Evolutionary conservation across 192 early-diverging fungal genomes (phyloP).

Genomic region (Coemansia sp.): DNA sequence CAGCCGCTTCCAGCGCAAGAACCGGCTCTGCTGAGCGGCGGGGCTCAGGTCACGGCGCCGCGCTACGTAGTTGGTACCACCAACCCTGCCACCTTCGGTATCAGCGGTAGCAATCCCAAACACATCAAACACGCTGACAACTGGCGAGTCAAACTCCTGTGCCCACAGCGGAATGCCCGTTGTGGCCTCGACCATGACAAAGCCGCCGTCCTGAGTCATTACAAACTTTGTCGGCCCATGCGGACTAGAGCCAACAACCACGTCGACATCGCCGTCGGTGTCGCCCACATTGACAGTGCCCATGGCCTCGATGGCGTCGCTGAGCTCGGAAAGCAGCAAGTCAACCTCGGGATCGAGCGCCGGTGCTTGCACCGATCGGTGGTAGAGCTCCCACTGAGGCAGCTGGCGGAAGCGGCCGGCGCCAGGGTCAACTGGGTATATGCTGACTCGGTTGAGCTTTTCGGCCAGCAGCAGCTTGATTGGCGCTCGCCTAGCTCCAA

Average conservation of each 20-base stretch:
- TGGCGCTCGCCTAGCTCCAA: constrained; percentile 2
- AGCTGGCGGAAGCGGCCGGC: neutral
- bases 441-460: constrained; percentile 36
- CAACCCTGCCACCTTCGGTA: neutral
- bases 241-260: constrained; percentile 5
- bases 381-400: constrained; percentile 51
- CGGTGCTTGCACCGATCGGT: constrained; percentile 34
- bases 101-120: constrained; percentile 42
- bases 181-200: constrained; percentile 48
- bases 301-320: constrained; percentile 66
- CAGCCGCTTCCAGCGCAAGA: constrained; percentile 27
- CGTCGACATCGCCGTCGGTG: constrained; percentile 5
- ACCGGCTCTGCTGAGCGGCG: constrained; percentile 29
- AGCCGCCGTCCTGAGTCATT: constrained; percentile 45
- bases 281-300: constrained; percentile 25
- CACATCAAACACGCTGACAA: constrained; percentile 62
- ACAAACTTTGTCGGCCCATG: constrained; percentile 41
- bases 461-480: constrained; percentile 40
- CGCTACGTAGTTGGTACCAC: constrained; percentile 31
- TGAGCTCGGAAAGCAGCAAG: constrained; percentile 39
- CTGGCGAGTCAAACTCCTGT: constrained; percentile 57
- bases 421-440: constrained; percentile 16
- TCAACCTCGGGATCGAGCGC: constrained; percentile 41
- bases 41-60: constrained; percentile 37
- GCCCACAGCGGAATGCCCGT: constrained; percentile 59